Evolutionary conservation across 2,329 filamentous ascomycete species (phyloP).

Genomic region (Neopestalotiopsis rosae): DNA sequence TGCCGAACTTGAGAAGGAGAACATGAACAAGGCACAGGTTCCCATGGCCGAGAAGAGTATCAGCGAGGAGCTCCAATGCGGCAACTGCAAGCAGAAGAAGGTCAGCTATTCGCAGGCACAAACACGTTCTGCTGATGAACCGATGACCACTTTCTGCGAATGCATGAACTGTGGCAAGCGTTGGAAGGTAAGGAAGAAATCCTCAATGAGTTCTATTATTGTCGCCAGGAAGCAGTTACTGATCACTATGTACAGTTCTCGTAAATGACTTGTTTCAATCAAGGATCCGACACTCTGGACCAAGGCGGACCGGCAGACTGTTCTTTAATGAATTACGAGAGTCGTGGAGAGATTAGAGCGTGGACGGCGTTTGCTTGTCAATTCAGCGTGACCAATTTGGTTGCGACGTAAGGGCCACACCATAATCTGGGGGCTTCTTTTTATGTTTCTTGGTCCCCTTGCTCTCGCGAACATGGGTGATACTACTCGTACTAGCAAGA

Average conservation of each 20-base stretch:
- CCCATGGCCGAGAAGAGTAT: slow-evolving; percentile 91
- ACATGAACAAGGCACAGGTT: slow-evolving; percentile 97
- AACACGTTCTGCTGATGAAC: slow-evolving; percentile 94
- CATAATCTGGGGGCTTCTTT: neutral
- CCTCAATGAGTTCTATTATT: slow-evolving; percentile 24
- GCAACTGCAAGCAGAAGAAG: slow-evolving; percentile 91
- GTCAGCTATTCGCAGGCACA: slow-evolving; percentile 97
- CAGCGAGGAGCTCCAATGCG: slow-evolving; percentile 84
- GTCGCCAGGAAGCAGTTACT: slow-evolving; percentile 17
- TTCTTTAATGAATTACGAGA: slow-evolving; percentile 15
- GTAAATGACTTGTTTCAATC: slow-evolving; percentile 18
- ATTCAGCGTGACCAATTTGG: neutral
- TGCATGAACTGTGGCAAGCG: slow-evolving; percentile 73
- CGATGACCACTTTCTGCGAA: slow-evolving; percentile 80
- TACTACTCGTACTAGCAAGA: neutral
- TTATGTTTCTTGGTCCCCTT: neutral
- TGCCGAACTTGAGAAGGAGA: slow-evolving; percentile 80
- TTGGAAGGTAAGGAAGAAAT: slow-evolving; percentile 66
- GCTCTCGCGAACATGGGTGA: slow-evolving; percentile 12
- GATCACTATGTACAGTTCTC: slow-evolving; percentile 32
- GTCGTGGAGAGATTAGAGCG: slow-evolving; percentile 14
- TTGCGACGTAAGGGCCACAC: neutral
- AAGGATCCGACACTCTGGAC: neutral
- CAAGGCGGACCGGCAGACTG: neutral
- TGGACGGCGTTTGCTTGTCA: slow-evolving; percentile 15